A percentile compares a stretch with the other conserved stretches of the same genome.
Evolutionary conservation across 2,329 filamentous ascomycete genomes (phyloP).

Genomic region (Graphilbum sp.): DNA sequence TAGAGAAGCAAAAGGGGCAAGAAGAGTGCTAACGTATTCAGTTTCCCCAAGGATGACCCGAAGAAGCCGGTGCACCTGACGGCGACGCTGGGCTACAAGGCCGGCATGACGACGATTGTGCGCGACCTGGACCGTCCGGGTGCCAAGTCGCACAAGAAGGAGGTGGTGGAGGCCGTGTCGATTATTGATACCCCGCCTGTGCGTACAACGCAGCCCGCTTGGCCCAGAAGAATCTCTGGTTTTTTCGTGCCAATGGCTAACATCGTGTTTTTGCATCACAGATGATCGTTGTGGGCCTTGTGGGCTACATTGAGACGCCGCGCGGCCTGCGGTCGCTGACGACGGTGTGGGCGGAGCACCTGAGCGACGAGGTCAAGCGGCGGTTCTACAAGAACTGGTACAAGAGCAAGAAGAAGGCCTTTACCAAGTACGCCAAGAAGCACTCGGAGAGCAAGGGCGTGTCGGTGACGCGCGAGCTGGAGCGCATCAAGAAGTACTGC

Average conservation of each 20-base stretch:
- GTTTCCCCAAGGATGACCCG: constrained; percentile 99
- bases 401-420: constrained; percentile 99
- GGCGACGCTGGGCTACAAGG: constrained; percentile 98
- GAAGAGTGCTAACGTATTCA: constrained; percentile 21
- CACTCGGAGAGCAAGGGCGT: constrained; percentile 86
- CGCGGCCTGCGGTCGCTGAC: constrained; percentile 98
- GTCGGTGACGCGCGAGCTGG: constrained; percentile 89
- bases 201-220: constrained; percentile 73
- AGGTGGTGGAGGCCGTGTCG: constrained; percentile 78
- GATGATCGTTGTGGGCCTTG: constrained; percentile 99
- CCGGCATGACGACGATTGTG: constrained; percentile 99
- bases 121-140: constrained; percentile 97
- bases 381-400: constrained; percentile 99
- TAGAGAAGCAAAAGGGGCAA: not conserved
- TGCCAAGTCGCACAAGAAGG: constrained; percentile 99
- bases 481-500: constrained; percentile 99
- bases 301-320: constrained; percentile 99
- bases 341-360: constrained; percentile 98
- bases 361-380: constrained; percentile 96
- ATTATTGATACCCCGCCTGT: constrained; percentile 91
- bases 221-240: constrained; percentile 20
- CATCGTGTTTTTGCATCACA: constrained; percentile 44
- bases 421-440: constrained; percentile 99
- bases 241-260: constrained; percentile 51
- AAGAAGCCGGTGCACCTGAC: constrained; percentile 99